phyloP scores from a whole-genome alignment of 805 yeast species.

The Isabelozyma pseudorhagii region DNA sequence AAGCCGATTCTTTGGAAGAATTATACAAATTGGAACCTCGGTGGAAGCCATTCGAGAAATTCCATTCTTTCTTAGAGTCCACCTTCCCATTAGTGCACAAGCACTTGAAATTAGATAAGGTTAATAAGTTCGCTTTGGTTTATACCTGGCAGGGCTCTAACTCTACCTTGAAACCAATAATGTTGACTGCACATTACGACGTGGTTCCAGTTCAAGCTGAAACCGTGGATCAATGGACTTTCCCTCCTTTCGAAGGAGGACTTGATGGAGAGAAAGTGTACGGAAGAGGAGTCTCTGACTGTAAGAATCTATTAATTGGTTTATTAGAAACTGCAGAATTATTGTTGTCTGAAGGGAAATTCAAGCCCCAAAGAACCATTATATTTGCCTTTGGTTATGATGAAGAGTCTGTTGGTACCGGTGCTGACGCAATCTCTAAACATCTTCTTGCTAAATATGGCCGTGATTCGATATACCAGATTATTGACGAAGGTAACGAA shows the following conservation, averaged over 20 bases:
- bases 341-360: constrained; percentile 46
- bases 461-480: constrained; percentile 50
- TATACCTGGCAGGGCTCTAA: constrained; percentile 57
- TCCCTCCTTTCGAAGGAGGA: constrained; percentile 58
- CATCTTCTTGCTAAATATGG: constrained; percentile 56
- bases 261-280: constrained; percentile 65
- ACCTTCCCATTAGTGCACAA: constrained; percentile 54
- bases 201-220: constrained; percentile 72
- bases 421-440: constrained; percentile 52
- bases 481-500: constrained; percentile 67
- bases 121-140: constrained; percentile 63
- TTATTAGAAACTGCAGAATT: constrained; percentile 65
- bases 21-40: constrained; percentile 23
- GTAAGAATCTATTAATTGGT: constrained; percentile 67
- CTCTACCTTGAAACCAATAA: constrained; percentile 56
- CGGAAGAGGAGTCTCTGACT: constrained; percentile 80
- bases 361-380: constrained; percentile 57
- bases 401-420: constrained; percentile 73
- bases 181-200: constrained; percentile 75
- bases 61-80: constrained; percentile 51
- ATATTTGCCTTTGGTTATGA: constrained; percentile 72
- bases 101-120: constrained; percentile 47
- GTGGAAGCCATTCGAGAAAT: constrained; percentile 39
- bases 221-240: constrained; percentile 57
- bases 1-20: constrained; percentile 19